phyloP scores from a whole-genome alignment of 1,139 yeast genomes.

The Hyphopichia fennica region DNA sequence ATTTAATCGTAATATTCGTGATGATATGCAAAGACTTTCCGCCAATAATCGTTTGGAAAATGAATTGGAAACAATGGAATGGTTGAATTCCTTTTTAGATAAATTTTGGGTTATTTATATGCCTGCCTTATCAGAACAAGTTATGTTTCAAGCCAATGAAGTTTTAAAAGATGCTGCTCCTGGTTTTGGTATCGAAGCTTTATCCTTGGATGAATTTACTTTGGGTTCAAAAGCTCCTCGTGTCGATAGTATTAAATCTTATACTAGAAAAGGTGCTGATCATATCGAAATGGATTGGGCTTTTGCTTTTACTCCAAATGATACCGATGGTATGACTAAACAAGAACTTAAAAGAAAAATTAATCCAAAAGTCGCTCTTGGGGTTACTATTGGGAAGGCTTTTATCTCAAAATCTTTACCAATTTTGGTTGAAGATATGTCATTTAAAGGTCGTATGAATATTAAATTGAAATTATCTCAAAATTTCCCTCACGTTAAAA shows the following conservation, averaged over 20 bases:
- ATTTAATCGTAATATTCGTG: slow-evolving; percentile 69
- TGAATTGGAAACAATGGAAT: slow-evolving; percentile 70
- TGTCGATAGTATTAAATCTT: slow-evolving; percentile 67
- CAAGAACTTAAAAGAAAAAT: slow-evolving; percentile 67
- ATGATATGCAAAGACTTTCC: slow-evolving; percentile 64
- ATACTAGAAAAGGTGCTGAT: slow-evolving; percentile 64
- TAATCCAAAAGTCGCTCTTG: slow-evolving; percentile 77
- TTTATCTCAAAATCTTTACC: slow-evolving; percentile 75
- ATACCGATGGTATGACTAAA: slow-evolving; percentile 79
- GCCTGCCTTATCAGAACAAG: slow-evolving; percentile 83
- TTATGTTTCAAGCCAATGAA: slow-evolving; percentile 64
- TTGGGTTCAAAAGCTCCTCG: slow-evolving; percentile 79
- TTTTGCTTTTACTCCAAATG: slow-evolving; percentile 76
- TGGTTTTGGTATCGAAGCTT: slow-evolving; percentile 75
- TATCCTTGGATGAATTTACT: slow-evolving; percentile 73
- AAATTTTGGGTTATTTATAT: slow-evolving; percentile 85
- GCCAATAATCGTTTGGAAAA: slow-evolving; percentile 62
- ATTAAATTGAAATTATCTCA: slow-evolving; percentile 60
- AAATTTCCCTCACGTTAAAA: slow-evolving; percentile 71
- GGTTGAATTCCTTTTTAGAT: slow-evolving; percentile 74
- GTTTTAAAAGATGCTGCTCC: slow-evolving; percentile 71
- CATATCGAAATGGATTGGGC: slow-evolving; percentile 82
- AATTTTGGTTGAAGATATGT: slow-evolving; percentile 74
- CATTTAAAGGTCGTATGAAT: slow-evolving; percentile 70
- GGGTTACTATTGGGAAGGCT: slow-evolving; percentile 77